Conservation (phyloP, 2,329 filamentous ascomycete species). For the Colletotrichum sp. region DNA sequence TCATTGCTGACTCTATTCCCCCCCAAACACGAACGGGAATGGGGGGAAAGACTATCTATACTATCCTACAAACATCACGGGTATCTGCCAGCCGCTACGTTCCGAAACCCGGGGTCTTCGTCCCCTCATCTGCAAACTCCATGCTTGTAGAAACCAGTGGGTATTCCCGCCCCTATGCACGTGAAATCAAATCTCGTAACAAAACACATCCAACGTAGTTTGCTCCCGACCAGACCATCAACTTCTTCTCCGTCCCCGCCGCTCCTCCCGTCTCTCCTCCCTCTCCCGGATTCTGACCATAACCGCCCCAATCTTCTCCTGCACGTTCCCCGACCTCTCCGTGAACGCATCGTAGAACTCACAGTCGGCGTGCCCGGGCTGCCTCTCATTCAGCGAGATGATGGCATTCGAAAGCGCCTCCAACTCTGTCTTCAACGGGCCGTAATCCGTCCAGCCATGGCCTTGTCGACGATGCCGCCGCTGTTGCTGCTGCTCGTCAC, state of each 20-base stretch:
- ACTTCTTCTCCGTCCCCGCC: background rate
- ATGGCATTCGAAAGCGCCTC: slow-evolving; percentile 17
- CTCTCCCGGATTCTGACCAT: slow-evolving; percentile 17
- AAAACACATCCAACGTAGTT: background rate
- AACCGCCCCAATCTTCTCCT: slow-evolving; percentile 14
- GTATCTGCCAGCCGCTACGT: background rate
- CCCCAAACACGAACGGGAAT: background rate
- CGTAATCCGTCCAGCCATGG: slow-evolving; percentile 1
- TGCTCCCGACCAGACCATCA: background rate
- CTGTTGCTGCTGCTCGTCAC: background rate
- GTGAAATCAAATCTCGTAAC: background rate
- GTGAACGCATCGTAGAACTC: slow-evolving; percentile 21
- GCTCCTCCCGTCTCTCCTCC: slow-evolving; percentile 14
- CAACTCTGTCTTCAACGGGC: slow-evolving; percentile 1
- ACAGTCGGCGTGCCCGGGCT: slow-evolving; percentile 15
- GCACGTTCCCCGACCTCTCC: slow-evolving; percentile 16
- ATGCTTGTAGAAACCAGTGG: background rate
- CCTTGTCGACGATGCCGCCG: background rate
- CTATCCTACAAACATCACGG: background rate
- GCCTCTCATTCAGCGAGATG: slow-evolving; percentile 16
- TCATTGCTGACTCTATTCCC: background rate
- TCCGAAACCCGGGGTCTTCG: background rate
- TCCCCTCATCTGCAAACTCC: background rate
- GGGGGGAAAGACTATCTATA: background rate
- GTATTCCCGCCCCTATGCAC: background rate